These are phyloP conservation scores for Colletotrichum magnum DNA, from an alignment of 2,329 filamentous ascomycete species.

Conservation along the genomic window DNA sequence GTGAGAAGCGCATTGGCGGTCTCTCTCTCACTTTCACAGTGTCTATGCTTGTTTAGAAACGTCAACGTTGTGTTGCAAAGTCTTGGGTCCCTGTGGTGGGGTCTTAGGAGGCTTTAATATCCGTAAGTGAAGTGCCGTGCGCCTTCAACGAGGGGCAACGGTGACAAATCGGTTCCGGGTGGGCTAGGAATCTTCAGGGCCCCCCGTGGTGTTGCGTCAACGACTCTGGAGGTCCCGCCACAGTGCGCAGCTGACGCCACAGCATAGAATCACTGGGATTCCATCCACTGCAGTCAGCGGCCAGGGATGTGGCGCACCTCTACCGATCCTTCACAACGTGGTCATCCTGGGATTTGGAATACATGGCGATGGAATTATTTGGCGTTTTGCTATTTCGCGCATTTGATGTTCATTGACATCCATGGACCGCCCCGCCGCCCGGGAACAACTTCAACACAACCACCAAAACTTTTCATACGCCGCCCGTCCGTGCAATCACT, in stretches of 20 bases:
- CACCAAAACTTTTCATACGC: constrained; percentile 8
- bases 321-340: too few relatives aligned
- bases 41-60: too few relatives aligned
- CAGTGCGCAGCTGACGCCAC: constrained; percentile 25
- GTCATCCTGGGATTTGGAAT: not conserved
- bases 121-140: constrained; percentile 1
- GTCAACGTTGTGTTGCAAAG: not conserved
- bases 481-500: not conserved
- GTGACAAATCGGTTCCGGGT: constrained; percentile 36
- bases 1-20: constrained; percentile 64
- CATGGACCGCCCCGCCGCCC: not conserved
- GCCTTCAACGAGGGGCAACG: constrained; percentile 16
- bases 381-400: not conserved
- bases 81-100: not conserved
- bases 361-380: not conserved
- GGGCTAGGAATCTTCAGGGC: constrained; percentile 1
- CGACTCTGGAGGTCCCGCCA: constrained; percentile 34
- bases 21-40: not conserved
- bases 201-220: constrained; percentile 35
- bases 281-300: not conserved
- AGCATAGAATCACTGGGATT: constrained; percentile 32
- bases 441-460: constrained; percentile 19
- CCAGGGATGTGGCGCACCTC: too few relatives aligned
- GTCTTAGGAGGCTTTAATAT: constrained; percentile 23
- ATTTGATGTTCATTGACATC: not conserved